These are phyloP conservation scores for Cardiosporidium cionae DNA, from an alignment of 169 alveolate species.

Conservation along the genomic window DNA sequence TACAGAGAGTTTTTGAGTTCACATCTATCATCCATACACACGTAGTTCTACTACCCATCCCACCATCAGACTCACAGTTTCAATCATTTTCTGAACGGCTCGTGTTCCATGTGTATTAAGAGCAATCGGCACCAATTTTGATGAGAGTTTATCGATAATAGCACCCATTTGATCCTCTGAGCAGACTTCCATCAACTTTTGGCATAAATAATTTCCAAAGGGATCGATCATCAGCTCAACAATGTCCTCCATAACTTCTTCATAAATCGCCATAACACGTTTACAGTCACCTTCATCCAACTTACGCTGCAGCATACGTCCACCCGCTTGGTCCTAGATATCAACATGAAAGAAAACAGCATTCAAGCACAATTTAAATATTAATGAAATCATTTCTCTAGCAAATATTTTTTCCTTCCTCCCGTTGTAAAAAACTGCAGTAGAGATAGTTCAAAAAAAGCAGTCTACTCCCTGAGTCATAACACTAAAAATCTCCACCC, in stretches of 20 bases:
- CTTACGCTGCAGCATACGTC: constrained; percentile 23
- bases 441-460: no score
- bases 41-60: background rate
- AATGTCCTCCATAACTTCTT: constrained; percentile 50
- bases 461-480: no score
- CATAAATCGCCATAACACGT: constrained; percentile 17
- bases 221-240: constrained; percentile 77
- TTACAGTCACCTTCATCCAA: constrained; percentile 12
- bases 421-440: no score
- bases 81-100: constrained; percentile 83
- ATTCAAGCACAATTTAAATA: no score
- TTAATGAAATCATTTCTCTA: no score
- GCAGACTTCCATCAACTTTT: constrained; percentile 75
- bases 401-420: no score
- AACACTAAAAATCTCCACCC: no score
- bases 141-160: constrained; percentile 54
- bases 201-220: constrained; percentile 87
- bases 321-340: constrained; percentile 32
- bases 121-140: constrained; percentile 59
- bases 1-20: no score
- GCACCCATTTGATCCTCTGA: constrained; percentile 38
- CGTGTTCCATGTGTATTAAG: constrained; percentile 87
- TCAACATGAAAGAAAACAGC: no score
- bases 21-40: no score
- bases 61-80: constrained; percentile 41